Evolutionary conservation across 1,139 yeast species (phyloP), one percentile per base, ranked within the genome.

Genomic region (Protomyces macrosporus): DNA sequence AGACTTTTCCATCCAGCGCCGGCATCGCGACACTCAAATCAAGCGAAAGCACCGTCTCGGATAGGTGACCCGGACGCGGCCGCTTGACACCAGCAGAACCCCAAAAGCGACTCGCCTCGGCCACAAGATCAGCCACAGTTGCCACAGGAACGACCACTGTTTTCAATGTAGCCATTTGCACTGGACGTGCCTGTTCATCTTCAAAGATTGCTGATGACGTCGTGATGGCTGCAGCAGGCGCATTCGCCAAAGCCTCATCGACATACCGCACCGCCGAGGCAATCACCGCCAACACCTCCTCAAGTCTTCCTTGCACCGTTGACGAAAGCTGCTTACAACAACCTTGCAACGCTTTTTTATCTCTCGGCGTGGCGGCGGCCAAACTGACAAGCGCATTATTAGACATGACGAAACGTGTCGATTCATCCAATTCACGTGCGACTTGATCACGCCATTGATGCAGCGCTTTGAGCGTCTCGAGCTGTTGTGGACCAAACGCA

Each of bases 351-450:
- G 58, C 50, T 30, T 59, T 32, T 23, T 48, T 37, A 45, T 65
- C 66, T 9, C 55, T 51, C 12, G 67, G 67, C 54, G 56, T 60
- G n/a, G 55, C 61, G 7, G 64, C 61, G 39, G 67, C 84, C 60
- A 93, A 75, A 0, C 86, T 80, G 0, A 87, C 86, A 59, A 93
- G 73, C 7, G 87, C 74, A 70, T 87, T 95, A 72, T 90, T 90
- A 3, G 96, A 84, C 93, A 91, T 86, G 6, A 93, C 78, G 70
- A 78, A 93, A 67, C 96, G 78, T 0, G 87, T 84, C 1, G 96
- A 88, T 74, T 95, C 99, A 72, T 95, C 99, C 57, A 82, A 80
- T 53, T 77, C 71, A 66, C 95, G 81, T 0, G 98, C 98, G 45
- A 81, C 71, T 1, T 70, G 65, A 72, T 95, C 98, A 72, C 98